Base-by-base conservation (phyloP, 2,329 filamentous ascomycete genomes). In the Fusarium armeniacum region DNA sequence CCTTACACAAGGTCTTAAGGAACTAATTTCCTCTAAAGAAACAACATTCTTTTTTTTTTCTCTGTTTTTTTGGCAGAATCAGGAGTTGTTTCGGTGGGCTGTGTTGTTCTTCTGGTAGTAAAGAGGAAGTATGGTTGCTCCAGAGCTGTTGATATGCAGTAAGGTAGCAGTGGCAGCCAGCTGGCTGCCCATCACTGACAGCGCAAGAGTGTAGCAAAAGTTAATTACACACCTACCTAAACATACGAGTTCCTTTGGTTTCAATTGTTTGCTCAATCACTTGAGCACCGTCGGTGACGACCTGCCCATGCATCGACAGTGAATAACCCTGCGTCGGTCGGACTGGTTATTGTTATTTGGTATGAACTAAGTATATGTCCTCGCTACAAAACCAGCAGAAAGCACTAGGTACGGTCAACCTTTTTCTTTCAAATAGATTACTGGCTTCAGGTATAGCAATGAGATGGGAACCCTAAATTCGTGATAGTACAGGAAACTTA, bases 121-220 rank as follows among this genome's bases (percentile, higher is more conserved):
- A 49, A 26, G 10, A 43, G 36, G 10, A 45, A 5, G n/a, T 5
- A 26, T 18, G 40, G 18, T 47, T 40, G 20, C 30, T 38, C 11
- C 6, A 26, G 38, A 12, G 15, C n/a, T 46, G 43, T 47, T 67
- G 50, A 33, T 44, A 22, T 44, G 35, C n/a, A 45, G n/a, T 16
- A 32, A 32, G 41, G 15, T 67, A 20, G 20, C 63, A 63, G 65
- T 67, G 52, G 43, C 64, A 47, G 36, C 35, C 65, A 55, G 53
- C 45, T 54, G 44, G 35, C 33, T 32, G 5, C 8, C 33, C 20
- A 28, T 28, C 24, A 28, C 15, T n/a, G 22, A 26, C 28, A 20
- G 38, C 24, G 18, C 20, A 41, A 43, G 15, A 52, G 9, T 13
- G 36, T 28, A 22, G 24, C 15, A 15, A 24, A 35, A 41, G 6